Evolutionary conservation across 495 filamentous ascomycete species (phyloP).

Genomic region (Amorphotheca resinae): DNA sequence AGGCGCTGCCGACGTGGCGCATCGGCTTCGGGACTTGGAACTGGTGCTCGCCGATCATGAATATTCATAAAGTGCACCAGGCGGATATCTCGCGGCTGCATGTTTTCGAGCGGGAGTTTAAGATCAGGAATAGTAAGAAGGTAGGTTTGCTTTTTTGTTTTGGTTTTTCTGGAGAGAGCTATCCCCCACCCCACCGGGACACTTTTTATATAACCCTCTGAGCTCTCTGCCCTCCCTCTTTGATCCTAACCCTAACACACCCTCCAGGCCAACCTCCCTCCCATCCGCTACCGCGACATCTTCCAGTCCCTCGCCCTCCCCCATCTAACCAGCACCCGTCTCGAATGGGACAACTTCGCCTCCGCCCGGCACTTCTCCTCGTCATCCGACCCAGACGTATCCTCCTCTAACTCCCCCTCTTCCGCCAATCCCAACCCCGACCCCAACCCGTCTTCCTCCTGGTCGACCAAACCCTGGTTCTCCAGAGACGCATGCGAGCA

Average conservation of each 20-base stretch:
- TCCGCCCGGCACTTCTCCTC: neutral
- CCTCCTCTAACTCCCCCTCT: neutral
- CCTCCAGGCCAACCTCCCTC: too few relatives aligned
- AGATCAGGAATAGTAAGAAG: neutral
- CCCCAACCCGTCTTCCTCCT: neutral
- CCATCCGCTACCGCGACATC: too few relatives aligned
- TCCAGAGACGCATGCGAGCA: neutral
- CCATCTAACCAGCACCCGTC: neutral
- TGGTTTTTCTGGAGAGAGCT: too few relatives aligned
- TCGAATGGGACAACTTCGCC: slow-evolving; percentile 5
- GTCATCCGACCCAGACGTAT: slow-evolving; percentile 2
- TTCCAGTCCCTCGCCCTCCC: neutral
- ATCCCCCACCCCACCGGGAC: too few relatives aligned
- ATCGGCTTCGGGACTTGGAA: slow-evolving; percentile 10
- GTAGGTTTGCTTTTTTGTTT: neutral
- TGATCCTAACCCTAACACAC: too few relatives aligned
- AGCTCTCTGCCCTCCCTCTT: too few relatives aligned
- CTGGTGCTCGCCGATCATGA: slow-evolving; percentile 9
- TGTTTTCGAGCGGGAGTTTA: slow-evolving; percentile 6
- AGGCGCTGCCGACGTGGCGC: slow-evolving; percentile 4
- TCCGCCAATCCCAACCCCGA: neutral
- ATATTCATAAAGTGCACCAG: slow-evolving; percentile 9
- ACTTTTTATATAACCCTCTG: too few relatives aligned
- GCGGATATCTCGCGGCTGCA: slow-evolving; percentile 4
- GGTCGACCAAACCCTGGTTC: neutral